Evolutionary conservation across 1,139 yeast species (phyloP).

Genomic region (Candida mesenterica): DNA sequence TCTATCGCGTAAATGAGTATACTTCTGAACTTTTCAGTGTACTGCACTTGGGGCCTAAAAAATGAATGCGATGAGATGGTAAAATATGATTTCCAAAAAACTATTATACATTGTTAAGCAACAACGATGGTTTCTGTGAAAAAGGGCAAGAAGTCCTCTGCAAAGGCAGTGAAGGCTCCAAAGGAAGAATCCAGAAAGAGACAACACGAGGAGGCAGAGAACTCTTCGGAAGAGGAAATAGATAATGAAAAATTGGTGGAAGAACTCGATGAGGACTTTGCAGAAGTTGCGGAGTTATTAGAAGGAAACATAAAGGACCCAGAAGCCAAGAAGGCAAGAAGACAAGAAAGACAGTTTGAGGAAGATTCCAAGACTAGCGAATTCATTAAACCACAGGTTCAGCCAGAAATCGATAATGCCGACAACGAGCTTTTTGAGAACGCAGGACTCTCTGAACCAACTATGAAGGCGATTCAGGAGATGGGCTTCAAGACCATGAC

Average conservation of each 20-base stretch:
- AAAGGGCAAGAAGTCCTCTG: slow-evolving; percentile 9
- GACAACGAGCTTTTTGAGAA: slow-evolving; percentile 45
- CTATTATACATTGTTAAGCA: slow-evolving; percentile 6
- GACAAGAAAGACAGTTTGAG: slow-evolving; percentile 17
- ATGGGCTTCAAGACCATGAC: slow-evolving; percentile 95
- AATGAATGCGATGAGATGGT: slow-evolving; percentile 33
- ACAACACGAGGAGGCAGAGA: slow-evolving; percentile 7
- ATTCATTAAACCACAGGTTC: slow-evolving; percentile 28
- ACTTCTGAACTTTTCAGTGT: too few relatives aligned
- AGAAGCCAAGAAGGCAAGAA: slow-evolving; percentile 26
- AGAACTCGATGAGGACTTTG: slow-evolving; percentile 52
- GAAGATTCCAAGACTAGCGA: slow-evolving; percentile 19
- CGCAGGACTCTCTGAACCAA: slow-evolving; percentile 70
- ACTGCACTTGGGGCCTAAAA: too few relatives aligned
- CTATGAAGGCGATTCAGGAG: slow-evolving; percentile 70
- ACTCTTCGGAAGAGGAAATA: slow-evolving; percentile 10
- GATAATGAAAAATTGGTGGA: slow-evolving; percentile 46
- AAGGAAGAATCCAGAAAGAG: slow-evolving; percentile 9
- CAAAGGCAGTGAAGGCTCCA: slow-evolving; percentile 1
- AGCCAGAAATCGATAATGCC: slow-evolving; percentile 26
- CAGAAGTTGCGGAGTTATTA: slow-evolving; percentile 53
- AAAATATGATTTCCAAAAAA: slow-evolving; percentile 7
- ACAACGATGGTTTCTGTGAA: slow-evolving; percentile 10
- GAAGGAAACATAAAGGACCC: slow-evolving; percentile 46
- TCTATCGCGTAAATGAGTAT: too few relatives aligned